Base-by-base conservation (phyloP, 257 asterid species). In the Penstemon barbatus region DNA sequence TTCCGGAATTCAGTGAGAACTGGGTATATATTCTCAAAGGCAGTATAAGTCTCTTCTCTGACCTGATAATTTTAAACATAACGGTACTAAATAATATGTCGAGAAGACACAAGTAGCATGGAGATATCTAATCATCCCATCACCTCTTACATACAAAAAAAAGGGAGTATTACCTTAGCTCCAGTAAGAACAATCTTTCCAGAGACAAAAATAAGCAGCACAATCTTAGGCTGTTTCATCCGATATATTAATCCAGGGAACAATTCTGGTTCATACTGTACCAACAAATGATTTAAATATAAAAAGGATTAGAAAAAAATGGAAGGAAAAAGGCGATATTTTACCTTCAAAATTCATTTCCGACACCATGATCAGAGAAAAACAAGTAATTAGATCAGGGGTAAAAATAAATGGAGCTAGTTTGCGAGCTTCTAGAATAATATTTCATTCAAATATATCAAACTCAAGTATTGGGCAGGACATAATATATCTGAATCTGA, bases 121-220 rank as follows among this genome's bases (percentile, higher is more conserved):
- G 9, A 41, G 61, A 45, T 41, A 61, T 54, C 57, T 48, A 19
- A 43, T 8, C 43, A 25, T n/a, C 40, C 57, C 5, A 40, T 15
- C 40, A 65, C 53, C 42, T 25, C 33, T 68, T 33, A 41, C 2
- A 72, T 48, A 68, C 59, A 54, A 10, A 51, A 10, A 51, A 63
- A 37, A 15, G 18, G 18, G 65, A 45, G 41, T 46, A 59, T 45
- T 66, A 92, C 98, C 97, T 92, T 92, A 19, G 98, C 98, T 60
- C 98, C 98, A 4, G 98, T 92, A 57, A 89, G 88, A 62, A 92
- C 98, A 77, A 92, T 92, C 79, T 92, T 92, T 75, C 97, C 98
- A 39, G 98, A 92, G 15, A 92, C 98, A 62, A 92, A 92, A 33
- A 92, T 92, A 58, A 89, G 98, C 74, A 91, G 86, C 73, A 91